phyloP scores from a whole-genome alignment of 352 stramenopile genomes.

The Phytophthora quininea region DNA sequence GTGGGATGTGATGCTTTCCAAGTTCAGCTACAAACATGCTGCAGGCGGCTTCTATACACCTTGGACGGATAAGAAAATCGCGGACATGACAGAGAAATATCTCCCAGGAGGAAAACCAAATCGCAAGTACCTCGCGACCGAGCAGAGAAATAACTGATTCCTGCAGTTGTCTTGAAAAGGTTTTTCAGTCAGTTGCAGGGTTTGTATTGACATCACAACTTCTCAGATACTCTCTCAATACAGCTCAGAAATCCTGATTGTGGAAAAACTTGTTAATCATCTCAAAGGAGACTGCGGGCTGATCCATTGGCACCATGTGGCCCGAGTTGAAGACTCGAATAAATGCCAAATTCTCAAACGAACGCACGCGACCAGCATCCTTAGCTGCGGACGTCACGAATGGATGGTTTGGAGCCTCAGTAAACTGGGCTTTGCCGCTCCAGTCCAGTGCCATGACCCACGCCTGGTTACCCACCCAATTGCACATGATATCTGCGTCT shows the following conservation, averaged over 20 bases:
- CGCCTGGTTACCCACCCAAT: slow-evolving; percentile 96
- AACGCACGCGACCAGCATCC: slow-evolving; percentile 50
- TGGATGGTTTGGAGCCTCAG: slow-evolving; percentile 42
- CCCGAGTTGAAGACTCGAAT: slow-evolving; percentile 93
- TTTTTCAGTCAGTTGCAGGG: not conserved
- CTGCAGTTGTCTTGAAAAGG: not conserved
- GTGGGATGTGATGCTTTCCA: not conserved
- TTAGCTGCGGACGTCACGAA: slow-evolving; percentile 31
- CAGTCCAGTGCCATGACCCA: slow-evolving; percentile 95
- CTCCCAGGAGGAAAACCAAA: not conserved
- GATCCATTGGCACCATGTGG: slow-evolving; percentile 95
- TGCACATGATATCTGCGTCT: slow-evolving; percentile 98
- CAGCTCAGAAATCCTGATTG: slow-evolving; percentile 43
- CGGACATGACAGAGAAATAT: not conserved
- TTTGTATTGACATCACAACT: not conserved
- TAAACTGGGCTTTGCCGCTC: slow-evolving; percentile 89
- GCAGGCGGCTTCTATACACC: not conserved
- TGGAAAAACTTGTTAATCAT: slow-evolving; percentile 94
- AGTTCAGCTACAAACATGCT: not conserved
- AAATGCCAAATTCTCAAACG: slow-evolving; percentile 88
- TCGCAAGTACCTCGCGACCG: not conserved
- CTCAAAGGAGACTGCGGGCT: slow-evolving; percentile 87
- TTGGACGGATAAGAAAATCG: not conserved
- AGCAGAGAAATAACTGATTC: not conserved
- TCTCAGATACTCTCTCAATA: not conserved